Evolutionary conservation across 257 asterid species (phyloP).

Genomic region (Solanum corneliomulleri): DNA sequence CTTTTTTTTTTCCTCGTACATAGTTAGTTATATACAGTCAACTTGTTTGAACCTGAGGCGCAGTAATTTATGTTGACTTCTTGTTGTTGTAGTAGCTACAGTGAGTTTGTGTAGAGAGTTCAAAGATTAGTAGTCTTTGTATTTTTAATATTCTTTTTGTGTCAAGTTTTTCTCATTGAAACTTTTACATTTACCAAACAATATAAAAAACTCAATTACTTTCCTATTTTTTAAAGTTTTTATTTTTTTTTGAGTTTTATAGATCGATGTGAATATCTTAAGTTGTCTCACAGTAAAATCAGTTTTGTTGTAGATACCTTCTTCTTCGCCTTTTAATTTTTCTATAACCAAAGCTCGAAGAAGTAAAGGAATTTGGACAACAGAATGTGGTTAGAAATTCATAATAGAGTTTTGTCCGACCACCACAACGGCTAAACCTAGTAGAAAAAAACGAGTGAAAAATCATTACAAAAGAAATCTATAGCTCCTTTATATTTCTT

Average conservation of each 20-base stretch:
- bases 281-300: neutral
- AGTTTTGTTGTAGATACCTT: neutral
- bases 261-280: neutral
- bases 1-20: neutral
- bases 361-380: neutral
- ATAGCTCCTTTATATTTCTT: neutral
- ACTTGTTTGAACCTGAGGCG: neutral
- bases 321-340: neutral
- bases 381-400: neutral
- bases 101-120: neutral
- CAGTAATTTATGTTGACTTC: neutral
- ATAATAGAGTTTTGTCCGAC: neutral
- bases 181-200: neutral
- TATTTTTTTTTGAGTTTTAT: neutral
- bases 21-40: neutral
- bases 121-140: neutral
- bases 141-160: neutral
- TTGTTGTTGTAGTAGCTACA: neutral
- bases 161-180: neutral
- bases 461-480: neutral
- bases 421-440: neutral
- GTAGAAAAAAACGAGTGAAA: neutral
- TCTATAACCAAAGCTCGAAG: neutral
- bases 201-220: neutral
- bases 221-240: neutral